phyloP scores from a whole-genome alignment of 2,329 filamentous ascomycete species.

The Phyllosticta citribraziliensis region DNA sequence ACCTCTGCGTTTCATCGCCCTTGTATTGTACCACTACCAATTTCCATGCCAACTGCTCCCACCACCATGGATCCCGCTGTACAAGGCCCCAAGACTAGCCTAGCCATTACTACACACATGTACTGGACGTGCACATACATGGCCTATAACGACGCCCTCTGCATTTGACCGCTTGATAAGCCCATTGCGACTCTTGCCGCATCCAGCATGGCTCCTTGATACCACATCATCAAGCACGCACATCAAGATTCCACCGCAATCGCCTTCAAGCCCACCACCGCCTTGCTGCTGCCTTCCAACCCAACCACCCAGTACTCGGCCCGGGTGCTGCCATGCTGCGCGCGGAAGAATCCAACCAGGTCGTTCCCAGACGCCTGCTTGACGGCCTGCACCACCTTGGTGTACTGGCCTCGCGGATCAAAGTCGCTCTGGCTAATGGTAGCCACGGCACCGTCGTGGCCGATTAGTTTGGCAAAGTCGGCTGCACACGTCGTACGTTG shows the following conservation, averaged over 20 bases:
- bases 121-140: too few species aligned
- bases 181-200: neutral
- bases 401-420: constrained; percentile 63
- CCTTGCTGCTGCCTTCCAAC: constrained; percentile 46
- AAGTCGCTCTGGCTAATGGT: constrained; percentile 62
- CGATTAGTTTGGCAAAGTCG: constrained; percentile 60
- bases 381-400: constrained; percentile 58
- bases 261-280: constrained; percentile 69
- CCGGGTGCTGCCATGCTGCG: constrained; percentile 52
- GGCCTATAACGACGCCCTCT: neutral
- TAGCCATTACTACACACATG: too few species aligned
- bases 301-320: constrained; percentile 74
- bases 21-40: neutral
- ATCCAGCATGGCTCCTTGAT: neutral
- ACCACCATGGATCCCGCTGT: neutral
- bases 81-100: neutral
- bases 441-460: constrained; percentile 48
- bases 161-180: neutral
- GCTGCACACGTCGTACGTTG: constrained; percentile 34
- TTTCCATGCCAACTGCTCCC: neutral
- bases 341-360: constrained; percentile 65
- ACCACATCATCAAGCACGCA: neutral
- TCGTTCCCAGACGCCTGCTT: constrained; percentile 45
- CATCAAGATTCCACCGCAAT: constrained; percentile 56
- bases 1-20: neutral